phyloP scores from a whole-genome alignment of 768 basidiomycete species.

The Boletus sensibilis region DNA sequence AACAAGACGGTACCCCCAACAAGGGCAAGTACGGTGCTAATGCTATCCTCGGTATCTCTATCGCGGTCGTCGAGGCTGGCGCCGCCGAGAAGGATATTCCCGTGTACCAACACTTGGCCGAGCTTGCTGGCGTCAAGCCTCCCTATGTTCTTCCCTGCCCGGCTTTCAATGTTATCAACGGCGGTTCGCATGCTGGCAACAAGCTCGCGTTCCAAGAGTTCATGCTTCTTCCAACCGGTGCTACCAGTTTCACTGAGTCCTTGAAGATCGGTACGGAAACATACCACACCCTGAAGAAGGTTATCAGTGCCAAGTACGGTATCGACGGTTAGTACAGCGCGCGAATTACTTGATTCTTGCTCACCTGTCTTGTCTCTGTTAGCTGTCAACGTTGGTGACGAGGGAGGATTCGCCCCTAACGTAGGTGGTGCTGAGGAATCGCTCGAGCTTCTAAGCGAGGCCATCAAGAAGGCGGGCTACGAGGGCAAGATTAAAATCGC shows the following conservation, averaged over 20 bases:
- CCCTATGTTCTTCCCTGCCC: slow-evolving; percentile 92
- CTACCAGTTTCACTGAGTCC: slow-evolving; percentile 88
- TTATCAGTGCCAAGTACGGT: slow-evolving; percentile 98
- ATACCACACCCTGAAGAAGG: slow-evolving; percentile 97
- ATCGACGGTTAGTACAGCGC: slow-evolving; percentile 75
- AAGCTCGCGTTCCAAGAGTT: slow-evolving; percentile 99
- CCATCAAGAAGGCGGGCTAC: slow-evolving; percentile 97
- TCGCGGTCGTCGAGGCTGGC: slow-evolving; percentile 90
- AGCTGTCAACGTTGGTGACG: slow-evolving; percentile 99
- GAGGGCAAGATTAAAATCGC: slow-evolving; percentile 99
- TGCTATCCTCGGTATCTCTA: slow-evolving; percentile 97
- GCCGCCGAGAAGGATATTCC: slow-evolving; percentile 95
- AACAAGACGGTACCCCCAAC: slow-evolving; percentile 95
- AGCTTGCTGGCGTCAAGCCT: slow-evolving; percentile 91
- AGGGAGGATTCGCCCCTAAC: slow-evolving; percentile 99
- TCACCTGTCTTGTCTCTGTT: slow-evolving; percentile 6
- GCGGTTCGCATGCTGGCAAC: slow-evolving; percentile 99
- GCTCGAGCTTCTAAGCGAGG: slow-evolving; percentile 91
- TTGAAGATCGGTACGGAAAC: slow-evolving; percentile 99
- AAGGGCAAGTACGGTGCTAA: slow-evolving; percentile 99
- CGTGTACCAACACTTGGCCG: slow-evolving; percentile 94
- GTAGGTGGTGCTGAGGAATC: slow-evolving; percentile 96
- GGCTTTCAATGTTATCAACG: slow-evolving; percentile 99
- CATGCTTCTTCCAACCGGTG: slow-evolving; percentile 97
- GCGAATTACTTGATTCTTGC: not conserved